Percentiles rank a stretch among this genome's conserved stretches.
Conservation (phyloP, 2,329 filamentous ascomycete species). For the Magnaporthales sp. region DNA sequence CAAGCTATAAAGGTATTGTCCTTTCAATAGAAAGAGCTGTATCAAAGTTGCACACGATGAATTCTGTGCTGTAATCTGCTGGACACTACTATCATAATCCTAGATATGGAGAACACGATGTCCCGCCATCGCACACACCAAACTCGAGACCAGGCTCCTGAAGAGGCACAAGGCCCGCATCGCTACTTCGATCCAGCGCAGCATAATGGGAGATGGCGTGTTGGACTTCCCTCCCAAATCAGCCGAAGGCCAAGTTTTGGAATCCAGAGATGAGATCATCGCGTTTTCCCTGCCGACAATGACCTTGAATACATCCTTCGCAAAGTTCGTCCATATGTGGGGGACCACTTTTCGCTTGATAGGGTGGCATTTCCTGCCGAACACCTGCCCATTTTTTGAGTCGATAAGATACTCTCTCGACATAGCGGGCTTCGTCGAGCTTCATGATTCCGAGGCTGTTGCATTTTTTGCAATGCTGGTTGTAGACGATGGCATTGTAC, state of each 20-base stretch:
- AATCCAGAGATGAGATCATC: background rate
- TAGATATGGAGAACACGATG: background rate
- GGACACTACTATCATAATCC: background rate
- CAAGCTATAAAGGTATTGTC: background rate
- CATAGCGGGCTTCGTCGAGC: too few relatives aligned
- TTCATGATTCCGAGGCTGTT: too few relatives aligned
- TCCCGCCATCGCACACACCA: background rate
- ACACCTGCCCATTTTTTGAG: too few relatives aligned
- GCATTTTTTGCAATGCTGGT: too few relatives aligned
- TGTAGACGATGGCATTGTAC: too few relatives aligned
- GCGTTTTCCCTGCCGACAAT: background rate
- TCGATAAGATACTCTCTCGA: too few relatives aligned
- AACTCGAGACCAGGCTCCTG: background rate
- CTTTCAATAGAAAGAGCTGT: background rate
- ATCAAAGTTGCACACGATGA: background rate
- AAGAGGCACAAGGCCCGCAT: background rate
- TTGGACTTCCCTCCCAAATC: background rate
- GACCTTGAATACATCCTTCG: background rate
- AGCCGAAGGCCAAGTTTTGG: background rate
- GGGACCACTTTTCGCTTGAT: too few relatives aligned
- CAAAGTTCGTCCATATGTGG: too few relatives aligned
- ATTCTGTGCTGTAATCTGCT: background rate
- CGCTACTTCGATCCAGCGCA: background rate
- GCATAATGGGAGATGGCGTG: background rate
- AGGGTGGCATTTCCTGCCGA: too few relatives aligned